These are phyloP conservation scores for Lactarius quietus DNA, from an alignment of 768 basidiomycete genomes.

Conservation along the genomic window DNA sequence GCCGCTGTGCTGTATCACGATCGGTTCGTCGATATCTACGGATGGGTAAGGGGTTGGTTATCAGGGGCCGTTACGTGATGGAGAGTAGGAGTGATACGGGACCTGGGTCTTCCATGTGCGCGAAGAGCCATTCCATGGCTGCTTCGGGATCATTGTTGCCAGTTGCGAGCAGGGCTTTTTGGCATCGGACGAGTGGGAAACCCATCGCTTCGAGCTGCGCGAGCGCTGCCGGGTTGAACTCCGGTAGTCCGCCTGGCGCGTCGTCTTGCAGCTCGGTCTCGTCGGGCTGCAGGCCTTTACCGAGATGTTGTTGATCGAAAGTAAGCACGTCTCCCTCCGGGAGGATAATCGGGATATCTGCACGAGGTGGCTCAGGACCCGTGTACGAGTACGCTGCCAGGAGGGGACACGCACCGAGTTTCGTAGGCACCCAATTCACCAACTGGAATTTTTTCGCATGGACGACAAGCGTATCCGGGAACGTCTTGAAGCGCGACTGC, in stretches of 20 bases:
- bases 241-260: slow-evolving; percentile 42
- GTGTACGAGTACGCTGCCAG: background rate
- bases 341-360: slow-evolving; percentile 83
- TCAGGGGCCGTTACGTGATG: too few species aligned
- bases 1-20: slow-evolving; percentile 37
- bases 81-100: too few species aligned
- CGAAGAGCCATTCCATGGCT: slow-evolving; percentile 96
- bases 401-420: slow-evolving; percentile 59
- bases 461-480: slow-evolving; percentile 84
- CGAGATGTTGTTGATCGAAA: slow-evolving; percentile 59
- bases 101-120: slow-evolving; percentile 94
- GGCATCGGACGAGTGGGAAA: slow-evolving; percentile 80
- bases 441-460: slow-evolving; percentile 95
- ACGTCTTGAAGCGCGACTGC: slow-evolving; percentile 72
- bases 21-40: slow-evolving; percentile 83
- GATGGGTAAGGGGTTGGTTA: background rate
- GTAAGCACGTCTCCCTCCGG: slow-evolving; percentile 54
- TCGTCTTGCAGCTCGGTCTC: slow-evolving; percentile 70
- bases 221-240: slow-evolving; percentile 74
- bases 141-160: slow-evolving; percentile 69
- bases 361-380: slow-evolving; percentile 4
- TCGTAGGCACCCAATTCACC: slow-evolving; percentile 94
- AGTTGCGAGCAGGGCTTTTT: slow-evolving; percentile 88
- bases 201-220: slow-evolving; percentile 84
- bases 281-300: slow-evolving; percentile 61